Base-by-base conservation (phyloP, 2,329 filamentous ascomycete species). In the Ophiocordyceps sinensis region DNA sequence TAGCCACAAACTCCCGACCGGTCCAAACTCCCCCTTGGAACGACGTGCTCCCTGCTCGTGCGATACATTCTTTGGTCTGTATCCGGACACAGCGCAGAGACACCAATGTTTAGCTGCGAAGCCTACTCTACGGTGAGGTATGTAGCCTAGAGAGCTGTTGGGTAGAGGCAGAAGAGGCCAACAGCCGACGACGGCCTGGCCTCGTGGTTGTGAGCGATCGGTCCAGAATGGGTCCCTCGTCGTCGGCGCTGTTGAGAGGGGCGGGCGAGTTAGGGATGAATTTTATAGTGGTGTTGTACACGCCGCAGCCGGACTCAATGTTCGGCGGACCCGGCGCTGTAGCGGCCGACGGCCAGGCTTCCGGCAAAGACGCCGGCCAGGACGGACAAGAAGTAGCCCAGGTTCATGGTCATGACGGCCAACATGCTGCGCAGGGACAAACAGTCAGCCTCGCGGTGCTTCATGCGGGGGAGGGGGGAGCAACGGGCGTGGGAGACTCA, bases 341-440 rank as follows among this genome's bases (percentile, higher is more conserved):
- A 91, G 47, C 87, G 75, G 28, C 87, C 86, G 45, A 91, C 72
- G 0, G 76, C 73, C 36, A 96, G 63, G 57, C 91, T 91, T 21
- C 89, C 89, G n/a, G 93, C 56, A 54, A 96, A 95, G 2, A 82
- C 74, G 30, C 85, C 85, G 1, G 70, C 79, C 7, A 91, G 69
- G n/a, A 88, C 72, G 0, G 83, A 87, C 41, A 86, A 61, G 58
- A 89, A 89, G 57, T 91, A 91, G 12, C 85, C 85, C 14, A 89
- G 73, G 51, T 91, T 91, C 66, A 85, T 77, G 1, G 84, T 88
- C 85, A 91, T 94, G 55, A 93, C 82, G 13, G 83, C 85, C 63
- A 94, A 65, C 87, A 94, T 94, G 44, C 87, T 94, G 40, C 6
- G n/a, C 10, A 11, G n/a, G n/a, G 11, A 4, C 6, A 31, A 21